Base-by-base conservation (phyloP, 1,284 basidiomycete genomes). In the Boletus mariae region DNA sequence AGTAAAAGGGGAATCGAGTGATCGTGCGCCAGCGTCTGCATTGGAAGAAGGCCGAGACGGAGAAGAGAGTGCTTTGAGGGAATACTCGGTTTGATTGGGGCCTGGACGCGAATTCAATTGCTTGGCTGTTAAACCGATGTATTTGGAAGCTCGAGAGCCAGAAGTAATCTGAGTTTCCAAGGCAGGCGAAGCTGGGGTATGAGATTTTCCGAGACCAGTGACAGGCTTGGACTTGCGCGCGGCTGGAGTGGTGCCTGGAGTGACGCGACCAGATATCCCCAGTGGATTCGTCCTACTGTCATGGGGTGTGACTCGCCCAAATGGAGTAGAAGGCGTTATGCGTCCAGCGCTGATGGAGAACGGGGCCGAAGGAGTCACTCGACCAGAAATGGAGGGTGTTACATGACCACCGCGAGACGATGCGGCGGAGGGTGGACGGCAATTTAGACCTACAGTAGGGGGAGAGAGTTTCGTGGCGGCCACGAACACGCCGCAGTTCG, bases 401-500 rank as follows among this genome's bases (percentile, higher is more conserved):
- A 75, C 67, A 35, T 84, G 78, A 45, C 84, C 86, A 57, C 75
- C 76, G 52, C 82, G 78, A 31, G 82, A 83, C 11, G 92, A 94
- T 3, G 89, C 84, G 25, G 89, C 91, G 2, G 92, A 95, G 0
- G 86, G 76, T 0, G 93, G 90, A 15, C 92, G 81, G 46, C 76
- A 78, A 49, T 74, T 64, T 25, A 76, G 65, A 2, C 80, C 80
- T n/a, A 83, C 81, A 1, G 89, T 91, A 2, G 90, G 83, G 5
- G 81, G 65, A 4, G 90, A 89, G 25, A 98, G 81, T 67, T 97
- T 97, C 45, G 82, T 76, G 1, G 83, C 78, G 7, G 88, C 84
- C 31, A 95, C 87, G 67, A 98, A 99, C 43, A 99, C 90, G 35
- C 96, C 96, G 61, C 92, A 95, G 50, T 83, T 82, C 0, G 87